Percentiles rank a stretch among this genome's conserved stretches.
These are phyloP conservation scores for Huntiella decipiens DNA, from an alignment of 2,329 filamentous ascomycete genomes.

Conservation along the genomic window DNA sequence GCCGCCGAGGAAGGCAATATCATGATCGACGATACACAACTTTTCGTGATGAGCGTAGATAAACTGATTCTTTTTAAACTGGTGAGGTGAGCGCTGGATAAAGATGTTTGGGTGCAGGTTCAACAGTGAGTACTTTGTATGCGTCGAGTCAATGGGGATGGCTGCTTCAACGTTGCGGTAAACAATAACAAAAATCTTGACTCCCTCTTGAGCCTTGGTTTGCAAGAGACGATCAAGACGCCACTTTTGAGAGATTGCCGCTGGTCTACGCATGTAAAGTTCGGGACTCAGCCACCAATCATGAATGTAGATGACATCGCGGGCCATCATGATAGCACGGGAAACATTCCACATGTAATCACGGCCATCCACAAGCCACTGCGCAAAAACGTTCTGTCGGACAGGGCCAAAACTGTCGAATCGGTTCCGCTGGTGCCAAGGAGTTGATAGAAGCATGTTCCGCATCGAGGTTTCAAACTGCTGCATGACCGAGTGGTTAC, in stretches of 20 bases:
- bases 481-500: conserved; percentile 70
- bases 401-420: conserved; percentile 92
- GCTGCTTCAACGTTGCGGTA: conserved; percentile 96
- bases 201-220: conserved; percentile 79
- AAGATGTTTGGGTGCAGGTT: conserved; percentile 94
- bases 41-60: conserved; percentile 99
- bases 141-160: conserved; percentile 93
- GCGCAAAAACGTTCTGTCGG: conserved; percentile 67
- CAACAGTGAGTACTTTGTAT: conserved; percentile 89
- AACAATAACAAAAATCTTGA: conserved; percentile 95
- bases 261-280: conserved; percentile 81
- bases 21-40: conserved; percentile 90
- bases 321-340: conserved; percentile 86
- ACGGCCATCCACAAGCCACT: conserved; percentile 90
- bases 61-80: conserved; percentile 97
- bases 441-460: conserved; percentile 65
- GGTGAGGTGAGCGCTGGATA: conserved; percentile 87
- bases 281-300: conserved; percentile 99
- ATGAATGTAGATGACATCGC: conserved; percentile 96
- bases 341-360: conserved; percentile 99
- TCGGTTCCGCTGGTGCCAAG: conserved; percentile 67
- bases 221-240: conserved; percentile 83
- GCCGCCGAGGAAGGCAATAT: conserved; percentile 84
- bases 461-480: conserved; percentile 90
- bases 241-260: conserved; percentile 96